These are phyloP conservation scores for Aspergillus olivimuriae DNA, from an alignment of 495 filamentous ascomycete genomes.

Conservation along the genomic window DNA sequence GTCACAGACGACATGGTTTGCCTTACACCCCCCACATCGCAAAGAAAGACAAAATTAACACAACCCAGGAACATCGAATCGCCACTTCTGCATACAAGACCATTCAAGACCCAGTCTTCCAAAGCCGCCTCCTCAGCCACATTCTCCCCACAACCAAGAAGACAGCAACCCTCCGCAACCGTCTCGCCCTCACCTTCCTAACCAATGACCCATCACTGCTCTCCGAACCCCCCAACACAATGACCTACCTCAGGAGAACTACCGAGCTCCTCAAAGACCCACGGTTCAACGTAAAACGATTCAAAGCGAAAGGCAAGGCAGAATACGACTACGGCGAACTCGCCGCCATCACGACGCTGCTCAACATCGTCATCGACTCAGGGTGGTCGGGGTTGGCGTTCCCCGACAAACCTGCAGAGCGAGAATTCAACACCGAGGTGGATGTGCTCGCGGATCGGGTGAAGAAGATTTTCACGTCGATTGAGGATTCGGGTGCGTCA, in stretches of 20 bases:
- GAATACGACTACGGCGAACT: constrained; percentile 65
- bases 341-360: constrained; percentile 52
- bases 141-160: constrained; percentile 49
- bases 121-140: constrained; percentile 52
- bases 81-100: constrained; percentile 46
- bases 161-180: constrained; percentile 56
- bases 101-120: constrained; percentile 45
- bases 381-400: constrained; percentile 36
- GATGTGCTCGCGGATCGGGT: constrained; percentile 59
- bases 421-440: constrained; percentile 59
- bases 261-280: constrained; percentile 44
- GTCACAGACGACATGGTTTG: constrained; percentile 27
- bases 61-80: constrained; percentile 49
- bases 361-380: constrained; percentile 69
- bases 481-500: constrained; percentile 67
- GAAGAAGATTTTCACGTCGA: constrained; percentile 60
- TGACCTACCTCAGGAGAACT: constrained; percentile 47
- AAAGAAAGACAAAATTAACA: not conserved
- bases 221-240: constrained; percentile 31
- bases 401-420: constrained; percentile 28
- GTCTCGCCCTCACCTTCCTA: constrained; percentile 69
- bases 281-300: constrained; percentile 39
- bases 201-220: constrained; percentile 47
- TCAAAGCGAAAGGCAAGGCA: constrained; percentile 19
- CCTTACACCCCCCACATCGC: not conserved